Evolutionary conservation across 345 rosid genomes (phyloP).

Genomic region (Eucalyptus urophylla): DNA sequence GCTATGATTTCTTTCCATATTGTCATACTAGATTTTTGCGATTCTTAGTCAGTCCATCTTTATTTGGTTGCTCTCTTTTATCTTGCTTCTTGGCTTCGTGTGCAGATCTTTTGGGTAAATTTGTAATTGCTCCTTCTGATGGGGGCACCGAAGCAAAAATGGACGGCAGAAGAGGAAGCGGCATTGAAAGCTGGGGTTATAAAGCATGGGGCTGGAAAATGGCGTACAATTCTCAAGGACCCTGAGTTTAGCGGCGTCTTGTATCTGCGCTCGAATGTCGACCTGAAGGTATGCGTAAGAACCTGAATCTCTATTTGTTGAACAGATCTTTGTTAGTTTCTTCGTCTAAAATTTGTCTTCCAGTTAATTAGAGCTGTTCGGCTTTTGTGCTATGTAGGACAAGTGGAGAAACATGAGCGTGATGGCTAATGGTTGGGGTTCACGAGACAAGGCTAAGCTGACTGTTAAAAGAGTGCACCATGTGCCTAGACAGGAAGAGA

Average conservation of each 20-base stretch:
- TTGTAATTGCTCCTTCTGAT: conserved; percentile 11
- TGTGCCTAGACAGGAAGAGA: conserved; percentile 48
- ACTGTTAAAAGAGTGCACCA: conserved; percentile 48
- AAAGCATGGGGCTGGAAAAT: conserved; percentile 97
- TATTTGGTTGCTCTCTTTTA: not conserved
- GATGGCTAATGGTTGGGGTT: conserved; percentile 87
- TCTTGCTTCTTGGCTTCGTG: not conserved
- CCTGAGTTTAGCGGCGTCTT: conserved; percentile 84
- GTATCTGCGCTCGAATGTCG: conserved; percentile 90
- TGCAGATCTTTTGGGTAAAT: not conserved
- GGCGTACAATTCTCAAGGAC: conserved; percentile 97
- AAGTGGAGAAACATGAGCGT: conserved; percentile 99
- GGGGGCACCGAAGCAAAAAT: conserved; percentile 99
- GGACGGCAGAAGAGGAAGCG: conserved; percentile 97
- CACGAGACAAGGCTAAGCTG: conserved; percentile 78
- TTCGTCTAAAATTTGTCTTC: not conserved
- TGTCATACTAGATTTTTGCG: not conserved
- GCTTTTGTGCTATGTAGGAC: conserved; percentile 40
- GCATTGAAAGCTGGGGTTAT: conserved; percentile 88
- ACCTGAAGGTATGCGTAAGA: conserved; percentile 59
- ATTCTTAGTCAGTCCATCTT: not conserved
- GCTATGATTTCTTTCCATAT: not conserved
- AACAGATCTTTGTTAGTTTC: not conserved
- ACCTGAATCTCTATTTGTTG: not conserved
- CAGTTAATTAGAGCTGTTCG: not conserved